Conservation (phyloP, 768 basidiomycete species). For the Lactarius trivialis region DNA sequence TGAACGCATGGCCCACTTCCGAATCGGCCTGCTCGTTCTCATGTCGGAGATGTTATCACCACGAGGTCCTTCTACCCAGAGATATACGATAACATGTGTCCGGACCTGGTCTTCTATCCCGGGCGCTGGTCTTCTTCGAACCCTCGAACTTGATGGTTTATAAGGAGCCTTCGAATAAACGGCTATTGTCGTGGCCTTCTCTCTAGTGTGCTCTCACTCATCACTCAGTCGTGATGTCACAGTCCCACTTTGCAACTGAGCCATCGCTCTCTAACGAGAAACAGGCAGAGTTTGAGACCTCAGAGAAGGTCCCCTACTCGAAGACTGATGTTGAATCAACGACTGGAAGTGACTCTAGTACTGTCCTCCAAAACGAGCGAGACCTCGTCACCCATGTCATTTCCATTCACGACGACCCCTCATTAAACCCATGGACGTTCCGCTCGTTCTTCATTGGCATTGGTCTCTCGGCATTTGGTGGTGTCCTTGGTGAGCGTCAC, state of each 20-base stretch:
- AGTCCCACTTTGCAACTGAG: not conserved
- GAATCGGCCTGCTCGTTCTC: not conserved
- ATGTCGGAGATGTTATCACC: not conserved
- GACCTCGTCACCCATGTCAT: constrained; percentile 46
- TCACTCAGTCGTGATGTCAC: not conserved
- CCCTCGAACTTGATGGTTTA: not conserved
- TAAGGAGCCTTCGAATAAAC: not conserved
- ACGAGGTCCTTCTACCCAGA: not conserved
- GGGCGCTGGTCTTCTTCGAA: not conserved
- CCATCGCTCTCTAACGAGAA: constrained; percentile 9
- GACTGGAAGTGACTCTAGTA: constrained; percentile 28
- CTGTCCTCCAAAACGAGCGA: constrained; percentile 40
- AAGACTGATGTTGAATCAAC: constrained; percentile 34
- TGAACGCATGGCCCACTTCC: not conserved
- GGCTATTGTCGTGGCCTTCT: too few species aligned
- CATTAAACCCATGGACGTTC: constrained; percentile 42
- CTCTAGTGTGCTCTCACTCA: not conserved
- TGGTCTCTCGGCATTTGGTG: constrained; percentile 45
- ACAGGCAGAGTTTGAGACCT: not conserved
- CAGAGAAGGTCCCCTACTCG: constrained; percentile 17
- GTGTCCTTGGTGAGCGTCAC: constrained; percentile 38
- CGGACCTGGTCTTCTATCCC: not conserved
- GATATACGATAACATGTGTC: not conserved
- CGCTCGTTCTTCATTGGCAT: constrained; percentile 42
- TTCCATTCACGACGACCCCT: constrained; percentile 40